Base-by-base conservation (phyloP, 2,329 filamentous ascomycete genomes). In the Teratosphaeriaceae sp. region DNA sequence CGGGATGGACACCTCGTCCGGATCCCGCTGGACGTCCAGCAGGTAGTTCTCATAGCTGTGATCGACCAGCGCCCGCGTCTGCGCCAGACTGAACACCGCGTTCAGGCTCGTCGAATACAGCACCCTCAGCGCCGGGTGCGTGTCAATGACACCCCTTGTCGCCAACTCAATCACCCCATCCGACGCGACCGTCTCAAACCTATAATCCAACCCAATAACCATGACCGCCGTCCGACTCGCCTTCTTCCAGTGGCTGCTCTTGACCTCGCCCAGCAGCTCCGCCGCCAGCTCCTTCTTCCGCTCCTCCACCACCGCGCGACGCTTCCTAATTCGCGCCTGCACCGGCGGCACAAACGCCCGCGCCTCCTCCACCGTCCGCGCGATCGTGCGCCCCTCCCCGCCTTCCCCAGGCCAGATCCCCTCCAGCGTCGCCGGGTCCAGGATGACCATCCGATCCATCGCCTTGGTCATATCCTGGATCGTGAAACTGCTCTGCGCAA, bases 241-340 rank as follows among this genome's bases (percentile, higher is more conserved):
- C 55, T 95, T 89, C 70, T 95, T 97, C 92, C 92, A 98, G 60
- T 98, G 94, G 1, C 88, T 87, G 2, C 78, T 78, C 55, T 80
- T 82, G 1, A 88, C 85, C 46, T 84, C 70, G 46, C 84, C 78
- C 3, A 89, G 84, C 23, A 98, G 73, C 61, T 97, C 88, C 42
- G 87, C 71, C 0, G 89, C 86, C 20, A 98, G 69, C 3, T 79
- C 76, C 0, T 81, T 73, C 68, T 98, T 98, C 68, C 85, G 88
- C 42, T 75, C 73, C 64, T 98, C 92, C 3, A 97, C 88, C 46
- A 78, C 77, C 40, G 72, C 73, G 45, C 89, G 78, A 44, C 90
- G 85, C 50, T 81, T 79, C 44, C 84, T 68, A 52, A 98, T 87
- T 51, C 82, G 84, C 2, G 81, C 72, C 52, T 85, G 80, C 48